Conservation (phyloP, 2,329 filamentous ascomycete species). For the Trematosphaeria pertusa region DNA sequence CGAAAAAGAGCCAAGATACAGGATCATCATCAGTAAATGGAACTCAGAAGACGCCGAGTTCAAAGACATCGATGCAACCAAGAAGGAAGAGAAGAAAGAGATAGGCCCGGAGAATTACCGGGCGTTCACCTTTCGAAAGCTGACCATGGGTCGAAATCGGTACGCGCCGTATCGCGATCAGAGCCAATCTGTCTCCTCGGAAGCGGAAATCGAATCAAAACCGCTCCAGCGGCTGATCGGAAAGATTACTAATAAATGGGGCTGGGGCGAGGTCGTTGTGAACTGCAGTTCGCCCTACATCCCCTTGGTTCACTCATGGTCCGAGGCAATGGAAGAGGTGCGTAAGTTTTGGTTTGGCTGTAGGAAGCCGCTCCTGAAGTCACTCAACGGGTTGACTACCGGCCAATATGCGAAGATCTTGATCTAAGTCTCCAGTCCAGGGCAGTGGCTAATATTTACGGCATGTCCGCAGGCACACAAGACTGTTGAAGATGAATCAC, state of each 20-base stretch:
- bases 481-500: slow-evolving; percentile 2
- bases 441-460: no score
- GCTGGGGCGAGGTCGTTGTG: slow-evolving; percentile 1
- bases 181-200: background rate
- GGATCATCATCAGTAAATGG: slow-evolving; percentile 7
- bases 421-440: no score
- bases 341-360: no score
- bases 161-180: background rate
- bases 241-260: slow-evolving; percentile 4
- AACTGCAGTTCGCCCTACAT: slow-evolving; percentile 1
- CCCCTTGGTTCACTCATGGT: slow-evolving; percentile 5
- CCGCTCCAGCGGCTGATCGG: slow-evolving; percentile 5
- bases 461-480: no score
- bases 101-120: slow-evolving; percentile 3
- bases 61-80: slow-evolving; percentile 1
- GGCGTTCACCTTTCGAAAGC: slow-evolving; percentile 9
- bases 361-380: no score
- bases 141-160: slow-evolving; percentile 1
- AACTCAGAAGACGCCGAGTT: slow-evolving; percentile 3
- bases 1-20: slow-evolving; percentile 2
- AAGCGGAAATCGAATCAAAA: slow-evolving; percentile 3
- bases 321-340: slow-evolving; percentile 1
- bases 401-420: no score
- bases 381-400: no score
- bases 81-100: slow-evolving; percentile 7